These are phyloP conservation scores for Cyberlindnera maclurae DNA, from an alignment of 805 yeast species.

Conservation along the genomic window DNA sequence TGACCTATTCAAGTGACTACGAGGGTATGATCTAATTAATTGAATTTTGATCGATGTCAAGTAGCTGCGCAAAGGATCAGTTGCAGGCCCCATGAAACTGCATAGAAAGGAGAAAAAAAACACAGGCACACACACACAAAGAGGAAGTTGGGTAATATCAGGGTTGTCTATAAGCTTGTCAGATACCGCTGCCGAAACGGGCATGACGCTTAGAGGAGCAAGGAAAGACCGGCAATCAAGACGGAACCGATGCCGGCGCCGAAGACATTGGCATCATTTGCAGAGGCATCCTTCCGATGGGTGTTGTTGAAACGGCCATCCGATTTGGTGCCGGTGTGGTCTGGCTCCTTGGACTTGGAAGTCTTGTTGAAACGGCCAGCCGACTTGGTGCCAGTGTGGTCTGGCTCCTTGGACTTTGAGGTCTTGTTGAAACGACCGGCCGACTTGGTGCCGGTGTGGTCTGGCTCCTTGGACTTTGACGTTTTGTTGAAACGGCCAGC, in stretches of 20 bases:
- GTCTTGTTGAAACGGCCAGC: conserved; percentile 50
- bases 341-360: conserved; percentile 27
- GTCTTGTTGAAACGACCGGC: conserved; percentile 50
- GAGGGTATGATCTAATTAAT: no score
- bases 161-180: no score
- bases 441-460: conserved; percentile 45
- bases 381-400: conserved; percentile 45
- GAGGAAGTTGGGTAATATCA: no score
- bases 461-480: conserved; percentile 23
- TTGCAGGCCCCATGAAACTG: no score
- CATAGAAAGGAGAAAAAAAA: no score
- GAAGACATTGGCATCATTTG: conserved; percentile 20
- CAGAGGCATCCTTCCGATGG: conserved; percentile 22
- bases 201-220: conserved; percentile 29
- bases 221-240: conserved; percentile 42
- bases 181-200: no score
- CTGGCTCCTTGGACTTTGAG: conserved; percentile 29
- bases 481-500: conserved; percentile 48
- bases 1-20: conserved; percentile 1
- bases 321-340: conserved; percentile 42
- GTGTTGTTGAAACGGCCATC: conserved; percentile 45
- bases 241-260: conserved; percentile 38
- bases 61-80: no score
- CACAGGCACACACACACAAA: no score
- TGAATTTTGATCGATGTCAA: neutral